Conservation (phyloP, 176 grass and related monocot genomes). For the Panicum miliaceum region DNA sequence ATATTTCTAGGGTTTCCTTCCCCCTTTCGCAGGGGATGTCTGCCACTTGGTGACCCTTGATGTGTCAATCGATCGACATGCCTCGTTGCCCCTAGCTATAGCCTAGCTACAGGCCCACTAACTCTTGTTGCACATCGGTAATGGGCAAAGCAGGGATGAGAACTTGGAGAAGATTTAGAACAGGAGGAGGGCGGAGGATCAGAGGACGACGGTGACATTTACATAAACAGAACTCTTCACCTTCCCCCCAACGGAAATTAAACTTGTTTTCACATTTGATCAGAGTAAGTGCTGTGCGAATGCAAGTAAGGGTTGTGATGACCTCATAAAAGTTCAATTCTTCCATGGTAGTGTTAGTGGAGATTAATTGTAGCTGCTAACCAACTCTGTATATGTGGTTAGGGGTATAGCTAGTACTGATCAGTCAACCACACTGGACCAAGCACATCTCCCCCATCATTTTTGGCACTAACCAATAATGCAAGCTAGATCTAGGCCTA, state of each 20-base stretch:
- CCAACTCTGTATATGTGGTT: neutral
- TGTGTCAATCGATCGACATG: conserved; percentile 39
- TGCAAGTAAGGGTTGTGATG: neutral
- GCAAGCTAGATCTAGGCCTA: conserved; percentile 31
- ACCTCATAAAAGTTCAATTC: neutral
- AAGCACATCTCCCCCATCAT: conserved; percentile 54
- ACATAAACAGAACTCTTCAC: neutral
- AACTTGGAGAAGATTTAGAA: too few species aligned
- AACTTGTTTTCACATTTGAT: neutral
- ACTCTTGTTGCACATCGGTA: conserved; percentile 44
- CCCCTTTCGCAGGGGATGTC: conserved; percentile 44
- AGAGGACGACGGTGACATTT: neutral
- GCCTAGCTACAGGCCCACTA: conserved; percentile 10
- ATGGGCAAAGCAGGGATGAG: conserved; percentile 10
- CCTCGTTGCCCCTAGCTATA: neutral
- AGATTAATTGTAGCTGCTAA: neutral
- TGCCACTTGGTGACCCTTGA: conserved; percentile 44
- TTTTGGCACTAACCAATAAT: conserved; percentile 62
- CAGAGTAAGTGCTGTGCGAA: neutral
- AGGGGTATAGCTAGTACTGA: neutral
- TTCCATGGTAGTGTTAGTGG: neutral
- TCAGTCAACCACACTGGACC: conserved; percentile 14
- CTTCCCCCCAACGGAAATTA: neutral
- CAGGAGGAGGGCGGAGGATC: neutral
- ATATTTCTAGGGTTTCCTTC: conserved; percentile 83